Evolutionary conservation across 257 asterid species (phyloP), one percentile per base, ranked within the genome.

Genomic region (Salvia miltiorrhiza): DNA sequence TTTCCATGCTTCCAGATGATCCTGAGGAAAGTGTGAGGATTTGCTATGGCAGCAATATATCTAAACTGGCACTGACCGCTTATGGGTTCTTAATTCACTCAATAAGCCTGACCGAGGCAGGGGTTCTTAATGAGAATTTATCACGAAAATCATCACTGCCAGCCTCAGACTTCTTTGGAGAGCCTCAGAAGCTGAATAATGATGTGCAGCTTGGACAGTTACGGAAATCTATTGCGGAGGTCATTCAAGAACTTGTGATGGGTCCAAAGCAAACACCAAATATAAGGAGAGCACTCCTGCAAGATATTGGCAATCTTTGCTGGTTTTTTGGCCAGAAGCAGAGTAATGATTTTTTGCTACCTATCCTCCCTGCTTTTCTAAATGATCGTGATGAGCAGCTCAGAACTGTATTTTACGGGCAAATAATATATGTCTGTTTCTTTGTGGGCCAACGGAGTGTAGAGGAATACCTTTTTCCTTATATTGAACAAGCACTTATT

Each of bases 241-340:
- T 94, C 77, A 91, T 94, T 82, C 99, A 94, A 82, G 97, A 94
- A 81, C 97, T 94, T 61, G 97, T 94, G 65, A 91, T 94, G 99
- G 99, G 98, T 60, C 97, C 97, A 64, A 94, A 91, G 85, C 97
- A 91, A 80, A 94, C 99, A 24, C 99, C 99, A 75, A 91, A 84
- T 76, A 91, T 94, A 78, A 86, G 99, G 87, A 89, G 99, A 78
- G 99, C 99, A 10, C 99, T 94, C 62, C 82, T 94, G 85, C 95
- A 94, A 86, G 99, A 94, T 70, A 86, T 94, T 78, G 95, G 93
- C 67, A 89, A 91, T 79, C 93, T 89, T 72, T 94, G 99, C 83
- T 91, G 99, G 97, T 94, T 94, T 84, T 90, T 94, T 43, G 99
- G 99, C 56, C 98, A 94, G 80, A 91, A 90, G 85, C 99, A 94